phyloP scores from a whole-genome alignment of 345 rosid genomes.

The Syzygium jambos region DNA sequence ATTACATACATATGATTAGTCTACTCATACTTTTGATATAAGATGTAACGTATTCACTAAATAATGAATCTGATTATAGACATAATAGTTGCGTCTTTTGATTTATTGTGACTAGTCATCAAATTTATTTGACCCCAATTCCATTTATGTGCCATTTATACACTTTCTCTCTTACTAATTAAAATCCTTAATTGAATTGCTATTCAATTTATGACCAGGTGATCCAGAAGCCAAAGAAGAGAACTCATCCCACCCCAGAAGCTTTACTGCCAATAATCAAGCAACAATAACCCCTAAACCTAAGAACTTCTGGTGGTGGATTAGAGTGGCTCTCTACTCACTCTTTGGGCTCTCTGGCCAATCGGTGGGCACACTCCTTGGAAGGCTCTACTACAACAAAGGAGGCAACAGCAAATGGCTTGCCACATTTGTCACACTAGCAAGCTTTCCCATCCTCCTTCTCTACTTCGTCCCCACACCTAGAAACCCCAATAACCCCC shows the following conservation, averaged over 20 bases:
- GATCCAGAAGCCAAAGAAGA: background rate
- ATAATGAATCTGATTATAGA: background rate
- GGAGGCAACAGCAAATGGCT: conserved; percentile 43
- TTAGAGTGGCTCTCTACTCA: background rate
- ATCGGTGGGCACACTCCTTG: conserved; percentile 18
- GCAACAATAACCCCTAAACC: background rate
- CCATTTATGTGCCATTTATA: background rate
- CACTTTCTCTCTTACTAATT: background rate
- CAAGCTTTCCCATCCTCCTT: conserved; percentile 29
- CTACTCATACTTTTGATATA: background rate
- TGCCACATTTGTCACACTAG: conserved; percentile 11
- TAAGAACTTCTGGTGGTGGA: background rate
- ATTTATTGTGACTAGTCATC: background rate
- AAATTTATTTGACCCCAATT: background rate
- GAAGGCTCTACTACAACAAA: conserved; percentile 23
- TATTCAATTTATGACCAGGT: background rate
- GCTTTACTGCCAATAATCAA: background rate
- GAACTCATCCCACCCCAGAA: background rate
- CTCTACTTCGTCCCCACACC: conserved; percentile 7
- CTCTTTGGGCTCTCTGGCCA: conserved; percentile 16
- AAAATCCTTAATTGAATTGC: background rate
- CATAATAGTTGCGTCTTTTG: background rate
- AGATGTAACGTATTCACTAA: background rate
- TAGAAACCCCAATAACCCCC: background rate
- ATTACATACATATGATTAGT: background rate